These are phyloP conservation scores for Torulaspora maleeae DNA, from an alignment of 805 yeast genomes.

Conservation along the genomic window DNA sequence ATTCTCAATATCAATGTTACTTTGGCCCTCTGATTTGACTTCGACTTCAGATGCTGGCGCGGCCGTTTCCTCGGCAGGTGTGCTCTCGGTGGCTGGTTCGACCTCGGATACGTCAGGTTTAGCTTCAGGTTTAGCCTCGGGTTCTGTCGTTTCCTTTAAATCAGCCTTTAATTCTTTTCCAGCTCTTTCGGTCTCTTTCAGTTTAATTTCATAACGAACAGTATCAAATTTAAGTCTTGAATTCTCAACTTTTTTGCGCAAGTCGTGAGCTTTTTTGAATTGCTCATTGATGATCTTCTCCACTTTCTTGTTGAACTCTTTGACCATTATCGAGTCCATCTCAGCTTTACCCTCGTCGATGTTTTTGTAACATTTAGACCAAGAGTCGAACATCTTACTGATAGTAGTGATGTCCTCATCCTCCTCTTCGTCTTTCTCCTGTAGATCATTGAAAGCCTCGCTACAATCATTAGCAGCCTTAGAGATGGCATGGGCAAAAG, in stretches of 20 bases:
- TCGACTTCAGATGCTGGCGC: background rate
- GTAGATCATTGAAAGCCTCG: conserved; percentile 36
- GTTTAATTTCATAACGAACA: conserved; percentile 52
- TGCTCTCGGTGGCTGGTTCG: background rate
- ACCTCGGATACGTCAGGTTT: background rate
- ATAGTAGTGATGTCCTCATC: conserved; percentile 52
- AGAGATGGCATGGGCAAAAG: conserved; percentile 67
- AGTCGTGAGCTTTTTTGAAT: conserved; percentile 55
- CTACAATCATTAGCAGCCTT: conserved; percentile 51
- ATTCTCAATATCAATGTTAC: conserved; percentile 26
- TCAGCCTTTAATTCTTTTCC: background rate
- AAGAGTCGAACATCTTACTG: conserved; percentile 39
- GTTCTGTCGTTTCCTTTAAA: conserved; percentile 8
- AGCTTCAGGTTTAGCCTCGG: conserved; percentile 9
- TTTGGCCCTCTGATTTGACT: background rate
- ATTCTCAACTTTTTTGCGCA: conserved; percentile 64
- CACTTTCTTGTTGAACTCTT: conserved; percentile 55
- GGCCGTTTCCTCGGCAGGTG: background rate
- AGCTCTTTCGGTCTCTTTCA: conserved; percentile 37
- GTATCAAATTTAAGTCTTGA: conserved; percentile 69
- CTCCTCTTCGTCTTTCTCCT: conserved; percentile 34
- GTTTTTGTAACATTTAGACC: conserved; percentile 52
- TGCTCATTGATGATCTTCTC: conserved; percentile 49
- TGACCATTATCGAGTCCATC: conserved; percentile 60
- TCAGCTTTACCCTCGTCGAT: conserved; percentile 65